Conservation (phyloP, 2,329 filamentous ascomycete species). For the Clarireedia homoeocarpa region DNA sequence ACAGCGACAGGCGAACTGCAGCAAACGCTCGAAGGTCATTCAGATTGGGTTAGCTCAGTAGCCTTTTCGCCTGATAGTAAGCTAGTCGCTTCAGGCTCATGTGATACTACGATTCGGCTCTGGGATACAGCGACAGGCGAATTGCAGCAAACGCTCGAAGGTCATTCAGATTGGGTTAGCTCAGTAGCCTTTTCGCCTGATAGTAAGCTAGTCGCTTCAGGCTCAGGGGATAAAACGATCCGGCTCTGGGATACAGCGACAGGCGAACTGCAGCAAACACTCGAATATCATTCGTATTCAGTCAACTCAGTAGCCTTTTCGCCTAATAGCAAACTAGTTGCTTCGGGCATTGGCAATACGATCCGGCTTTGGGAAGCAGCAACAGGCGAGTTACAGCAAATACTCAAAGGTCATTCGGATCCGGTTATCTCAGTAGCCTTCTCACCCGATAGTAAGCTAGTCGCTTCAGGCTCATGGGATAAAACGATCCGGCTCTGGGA, state of each 20-base stretch:
- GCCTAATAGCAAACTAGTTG: constrained; percentile 8
- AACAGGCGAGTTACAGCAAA: too few relatives aligned
- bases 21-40: constrained; percentile 45
- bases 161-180: constrained; percentile 35
- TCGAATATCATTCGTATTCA: constrained; percentile 46
- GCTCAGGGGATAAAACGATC: neutral
- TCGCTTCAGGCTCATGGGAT: neutral
- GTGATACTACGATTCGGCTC: neutral
- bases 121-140: neutral
- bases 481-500: neutral
- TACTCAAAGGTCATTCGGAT: too few relatives aligned
- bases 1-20: neutral
- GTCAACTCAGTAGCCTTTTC: constrained; percentile 12
- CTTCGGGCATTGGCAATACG: constrained; percentile 1
- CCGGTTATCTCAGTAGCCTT: too few relatives aligned
- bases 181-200: constrained; percentile 13
- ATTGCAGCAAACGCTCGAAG: constrained; percentile 35
- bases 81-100: neutral
- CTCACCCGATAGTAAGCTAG: too few relatives aligned
- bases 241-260: neutral
- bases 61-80: neutral
- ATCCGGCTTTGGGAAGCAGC: too few relatives aligned
- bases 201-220: neutral
- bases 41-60: constrained; percentile 2
- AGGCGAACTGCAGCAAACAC: too few relatives aligned